A percentile compares a stretch with the other conserved stretches of the same genome.
These are phyloP conservation scores for Acer negundo DNA, from an alignment of 345 rosid species.

Conservation along the genomic window DNA sequence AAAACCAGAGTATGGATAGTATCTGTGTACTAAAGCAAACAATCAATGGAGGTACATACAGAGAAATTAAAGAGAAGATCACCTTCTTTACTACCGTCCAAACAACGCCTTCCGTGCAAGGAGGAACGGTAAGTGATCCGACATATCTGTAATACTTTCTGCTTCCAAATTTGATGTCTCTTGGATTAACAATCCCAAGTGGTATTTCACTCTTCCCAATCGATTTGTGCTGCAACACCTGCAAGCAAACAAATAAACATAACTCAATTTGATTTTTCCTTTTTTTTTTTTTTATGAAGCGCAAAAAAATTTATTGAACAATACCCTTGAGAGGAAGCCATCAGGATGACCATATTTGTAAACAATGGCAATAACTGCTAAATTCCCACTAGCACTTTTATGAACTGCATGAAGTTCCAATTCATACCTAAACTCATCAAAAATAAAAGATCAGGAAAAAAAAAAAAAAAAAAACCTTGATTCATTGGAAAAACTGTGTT, in stretches of 20 bases:
- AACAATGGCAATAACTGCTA: constrained; percentile 57
- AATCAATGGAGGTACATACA: background rate
- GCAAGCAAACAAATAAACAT: background rate
- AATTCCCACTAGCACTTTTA: constrained; percentile 24
- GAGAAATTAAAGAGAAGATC: background rate
- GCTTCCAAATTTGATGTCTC: constrained; percentile 46
- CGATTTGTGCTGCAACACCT: constrained; percentile 41
- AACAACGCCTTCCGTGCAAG: constrained; percentile 71
- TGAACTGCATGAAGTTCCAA: constrained; percentile 77
- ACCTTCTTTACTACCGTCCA: constrained; percentile 69
- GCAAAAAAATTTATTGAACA: background rate
- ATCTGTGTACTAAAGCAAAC: background rate
- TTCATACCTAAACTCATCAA: constrained; percentile 27
- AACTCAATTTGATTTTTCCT: no score
- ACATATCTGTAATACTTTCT: constrained; percentile 61
- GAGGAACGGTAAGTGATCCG: constrained; percentile 76
- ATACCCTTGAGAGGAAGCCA: constrained; percentile 56
- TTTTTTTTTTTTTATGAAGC: no score
- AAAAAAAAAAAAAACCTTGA: no score
- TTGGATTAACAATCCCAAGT: constrained; percentile 53
- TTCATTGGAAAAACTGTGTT: background rate
- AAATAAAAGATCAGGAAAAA: background rate
- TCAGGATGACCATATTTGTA: constrained; percentile 59
- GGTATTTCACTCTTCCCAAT: constrained; percentile 28
- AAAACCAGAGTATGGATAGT: background rate